Evolutionary conservation across 2,329 filamentous ascomycete species (phyloP).

Genomic region (Sarocladium kiliense): DNA sequence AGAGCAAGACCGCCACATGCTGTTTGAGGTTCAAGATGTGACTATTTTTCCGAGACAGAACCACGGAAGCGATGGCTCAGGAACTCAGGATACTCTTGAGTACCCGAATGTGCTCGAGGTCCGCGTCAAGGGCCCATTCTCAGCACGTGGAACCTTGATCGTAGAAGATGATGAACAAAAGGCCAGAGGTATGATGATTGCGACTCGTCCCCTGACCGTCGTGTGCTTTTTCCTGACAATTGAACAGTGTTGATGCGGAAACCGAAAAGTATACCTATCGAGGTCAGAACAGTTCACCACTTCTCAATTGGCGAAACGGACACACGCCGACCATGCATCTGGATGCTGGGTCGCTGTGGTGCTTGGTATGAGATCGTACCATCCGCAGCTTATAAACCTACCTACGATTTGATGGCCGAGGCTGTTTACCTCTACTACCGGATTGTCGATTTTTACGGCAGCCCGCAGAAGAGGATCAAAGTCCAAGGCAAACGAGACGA

Average conservation of each 20-base stretch:
- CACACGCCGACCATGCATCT: constrained; percentile 52
- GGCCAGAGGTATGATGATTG: constrained; percentile 26
- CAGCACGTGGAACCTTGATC: constrained; percentile 54
- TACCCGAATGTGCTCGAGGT: constrained; percentile 58
- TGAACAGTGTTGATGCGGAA: background rate
- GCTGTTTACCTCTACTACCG: constrained; percentile 61
- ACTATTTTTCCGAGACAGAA: constrained; percentile 48
- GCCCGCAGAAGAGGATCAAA: constrained; percentile 18
- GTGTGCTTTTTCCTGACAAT: background rate
- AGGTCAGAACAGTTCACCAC: constrained; percentile 42
- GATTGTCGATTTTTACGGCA: constrained; percentile 51
- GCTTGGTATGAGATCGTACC: constrained; percentile 68
- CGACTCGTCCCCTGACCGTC: background rate
- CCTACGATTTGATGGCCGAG: constrained; percentile 56
- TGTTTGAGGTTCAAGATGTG: constrained; percentile 57
- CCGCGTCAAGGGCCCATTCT: constrained; percentile 53
- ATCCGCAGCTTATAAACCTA: constrained; percentile 47
- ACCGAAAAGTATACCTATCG: constrained; percentile 32
- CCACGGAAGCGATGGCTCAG: background rate
- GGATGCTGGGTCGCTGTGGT: constrained; percentile 54
- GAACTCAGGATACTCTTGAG: background rate
- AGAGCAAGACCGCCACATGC: constrained; percentile 50
- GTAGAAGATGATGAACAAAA: constrained; percentile 37
- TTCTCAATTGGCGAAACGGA: constrained; percentile 48
- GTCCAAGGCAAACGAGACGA: constrained; percentile 23